phyloP scores from a whole-genome alignment of 1,284 basidiomycete genomes.

The Coniferiporia sulphurascens region DNA sequence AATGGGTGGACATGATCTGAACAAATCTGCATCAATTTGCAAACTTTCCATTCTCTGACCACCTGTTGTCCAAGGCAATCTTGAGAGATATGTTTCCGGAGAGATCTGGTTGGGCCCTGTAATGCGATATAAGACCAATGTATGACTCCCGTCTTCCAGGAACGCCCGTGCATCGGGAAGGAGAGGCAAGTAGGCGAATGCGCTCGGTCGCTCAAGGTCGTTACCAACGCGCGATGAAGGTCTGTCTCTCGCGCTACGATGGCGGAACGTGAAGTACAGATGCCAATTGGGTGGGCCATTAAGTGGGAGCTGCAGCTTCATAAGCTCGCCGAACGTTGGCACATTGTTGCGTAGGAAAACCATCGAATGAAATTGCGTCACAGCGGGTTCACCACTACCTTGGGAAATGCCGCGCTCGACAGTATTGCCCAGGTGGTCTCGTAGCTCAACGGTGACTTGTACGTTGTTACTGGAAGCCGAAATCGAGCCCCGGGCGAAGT shows the following conservation, averaged over 20 bases:
- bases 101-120: constrained; percentile 61
- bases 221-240: constrained; percentile 31
- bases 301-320: constrained; percentile 80
- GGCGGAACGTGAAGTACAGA: constrained; percentile 91
- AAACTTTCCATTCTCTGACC: constrained; percentile 58
- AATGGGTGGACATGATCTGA: constrained; percentile 61
- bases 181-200: constrained; percentile 89
- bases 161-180: constrained; percentile 78
- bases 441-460: constrained; percentile 89
- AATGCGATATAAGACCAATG: constrained; percentile 76
- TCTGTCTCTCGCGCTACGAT: constrained; percentile 59
- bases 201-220: constrained; percentile 75
- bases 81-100: constrained; percentile 66
- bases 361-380: constrained; percentile 84
- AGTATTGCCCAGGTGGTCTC: constrained; percentile 67
- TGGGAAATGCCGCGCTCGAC: constrained; percentile 76
- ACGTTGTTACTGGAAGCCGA: constrained; percentile 63
- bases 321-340: constrained; percentile 89
- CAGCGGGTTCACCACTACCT: constrained; percentile 79
- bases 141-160: constrained; percentile 88
- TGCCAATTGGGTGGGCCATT: constrained; percentile 78
- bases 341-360: constrained; percentile 83
- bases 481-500: constrained; percentile 53
- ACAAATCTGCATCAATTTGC: constrained; percentile 56
- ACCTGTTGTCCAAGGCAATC: constrained; percentile 52